Percentiles rank a stretch among this genome's conserved stretches.
Evolutionary conservation across 768 basidiomycete genomes (phyloP).

Genomic region (Tulasnella sp.): DNA sequence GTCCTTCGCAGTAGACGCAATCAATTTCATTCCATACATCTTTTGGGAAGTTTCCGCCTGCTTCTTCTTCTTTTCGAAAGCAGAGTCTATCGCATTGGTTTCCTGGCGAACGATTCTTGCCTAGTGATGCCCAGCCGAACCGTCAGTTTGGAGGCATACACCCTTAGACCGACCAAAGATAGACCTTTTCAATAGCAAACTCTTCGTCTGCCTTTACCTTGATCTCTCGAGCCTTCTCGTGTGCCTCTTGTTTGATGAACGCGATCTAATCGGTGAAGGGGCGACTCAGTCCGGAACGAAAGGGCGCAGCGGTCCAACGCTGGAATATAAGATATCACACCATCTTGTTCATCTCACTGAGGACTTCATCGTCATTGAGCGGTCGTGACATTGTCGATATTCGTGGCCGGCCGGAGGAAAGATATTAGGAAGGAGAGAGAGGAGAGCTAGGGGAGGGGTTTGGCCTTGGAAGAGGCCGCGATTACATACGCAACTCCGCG

Average conservation of each 20-base stretch:
- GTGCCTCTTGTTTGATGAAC: constrained; percentile 97
- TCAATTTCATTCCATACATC: constrained; percentile 62
- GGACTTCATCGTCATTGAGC: constrained; percentile 90
- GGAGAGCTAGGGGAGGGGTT: constrained; percentile 14
- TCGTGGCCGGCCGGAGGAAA: not conserved
- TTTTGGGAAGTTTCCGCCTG: constrained; percentile 91
- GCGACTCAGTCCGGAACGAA: constrained; percentile 10
- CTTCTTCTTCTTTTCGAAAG: constrained; percentile 94
- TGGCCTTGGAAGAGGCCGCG: not conserved
- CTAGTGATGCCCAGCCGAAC: constrained; percentile 43
- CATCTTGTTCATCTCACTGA: constrained; percentile 99
- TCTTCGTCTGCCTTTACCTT: constrained; percentile 97
- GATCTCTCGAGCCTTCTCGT: constrained; percentile 96
- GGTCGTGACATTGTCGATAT: constrained; percentile 64
- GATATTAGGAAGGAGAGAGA: not conserved
- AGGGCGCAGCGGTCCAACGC: constrained; percentile 8
- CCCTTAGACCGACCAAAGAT: constrained; percentile 6
- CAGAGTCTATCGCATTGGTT: constrained; percentile 87
- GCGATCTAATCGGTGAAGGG: constrained; percentile 60
- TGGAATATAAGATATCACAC: constrained; percentile 44
- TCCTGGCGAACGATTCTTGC: constrained; percentile 97
- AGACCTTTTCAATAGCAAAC: constrained; percentile 95
- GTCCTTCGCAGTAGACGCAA: too few species aligned
- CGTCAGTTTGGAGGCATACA: not conserved
- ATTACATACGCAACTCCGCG: constrained; percentile 8